Percentiles rank a stretch among this genome's conserved stretches.
These are phyloP conservation scores for Sporothrix globosa DNA, from an alignment of 2,329 filamentous ascomycete genomes.

Conservation along the genomic window DNA sequence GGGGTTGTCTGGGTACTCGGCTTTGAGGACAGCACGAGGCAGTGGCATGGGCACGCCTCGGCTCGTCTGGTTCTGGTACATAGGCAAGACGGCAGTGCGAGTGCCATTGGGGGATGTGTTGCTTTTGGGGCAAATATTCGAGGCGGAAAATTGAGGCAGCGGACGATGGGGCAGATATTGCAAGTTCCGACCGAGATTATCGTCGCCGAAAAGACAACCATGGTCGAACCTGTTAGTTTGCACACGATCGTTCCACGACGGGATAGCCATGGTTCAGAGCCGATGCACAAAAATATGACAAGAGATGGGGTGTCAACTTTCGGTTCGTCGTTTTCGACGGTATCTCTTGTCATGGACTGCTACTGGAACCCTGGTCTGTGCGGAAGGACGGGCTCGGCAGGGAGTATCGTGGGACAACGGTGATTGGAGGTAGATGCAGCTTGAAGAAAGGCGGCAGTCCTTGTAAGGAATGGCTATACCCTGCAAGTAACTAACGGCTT, in stretches of 20 bases:
- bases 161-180: neutral
- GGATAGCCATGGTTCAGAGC: neutral
- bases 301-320: neutral
- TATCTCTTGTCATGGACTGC: neutral
- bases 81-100: neutral
- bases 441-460: neutral
- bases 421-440: neutral
- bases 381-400: neutral
- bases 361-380: neutral
- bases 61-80: neutral
- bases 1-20: neutral
- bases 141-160: neutral
- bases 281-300: neutral
- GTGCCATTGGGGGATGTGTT: neutral
- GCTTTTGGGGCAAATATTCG: neutral
- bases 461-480: neutral
- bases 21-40: neutral
- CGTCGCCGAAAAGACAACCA: neutral
- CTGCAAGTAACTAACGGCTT: neutral
- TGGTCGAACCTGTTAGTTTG: neutral
- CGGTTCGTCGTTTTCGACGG: neutral
- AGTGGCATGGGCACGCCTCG: constrained; percentile 4
- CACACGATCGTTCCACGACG: neutral
- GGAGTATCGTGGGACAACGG: neutral
- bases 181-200: too few relatives aligned